These are phyloP conservation scores for Rhizopogon vesiculosus DNA, from an alignment of 768 basidiomycete genomes.

Conservation along the genomic window DNA sequence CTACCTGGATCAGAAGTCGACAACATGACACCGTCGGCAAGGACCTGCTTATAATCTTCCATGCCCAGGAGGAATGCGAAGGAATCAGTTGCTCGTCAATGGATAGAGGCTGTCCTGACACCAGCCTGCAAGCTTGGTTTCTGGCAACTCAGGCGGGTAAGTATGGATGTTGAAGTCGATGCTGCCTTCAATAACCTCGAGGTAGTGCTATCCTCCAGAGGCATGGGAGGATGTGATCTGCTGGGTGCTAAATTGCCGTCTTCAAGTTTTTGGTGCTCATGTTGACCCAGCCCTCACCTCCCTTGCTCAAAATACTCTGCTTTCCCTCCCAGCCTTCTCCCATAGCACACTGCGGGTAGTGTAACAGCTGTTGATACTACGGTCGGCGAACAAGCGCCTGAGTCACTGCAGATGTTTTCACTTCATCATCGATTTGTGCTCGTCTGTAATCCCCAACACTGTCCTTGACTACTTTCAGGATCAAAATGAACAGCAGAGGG, in stretches of 20 bases:
- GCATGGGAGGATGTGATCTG: constrained; percentile 17
- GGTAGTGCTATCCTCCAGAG: background rate
- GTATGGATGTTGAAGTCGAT: constrained; percentile 57
- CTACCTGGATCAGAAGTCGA: constrained; percentile 90
- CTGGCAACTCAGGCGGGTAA: constrained; percentile 48
- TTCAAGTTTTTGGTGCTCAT: constrained; percentile 30
- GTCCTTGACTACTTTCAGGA: constrained; percentile 92
- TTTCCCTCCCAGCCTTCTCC: constrained; percentile 64
- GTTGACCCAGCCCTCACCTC: constrained; percentile 31
- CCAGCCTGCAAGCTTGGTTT: constrained; percentile 30
- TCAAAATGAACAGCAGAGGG: constrained; percentile 82
- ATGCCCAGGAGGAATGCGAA: constrained; percentile 63
- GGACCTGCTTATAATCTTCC: constrained; percentile 92
- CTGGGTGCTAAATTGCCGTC: constrained; percentile 38
- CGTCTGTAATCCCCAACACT: constrained; percentile 96
- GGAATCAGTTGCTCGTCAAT: constrained; percentile 52
- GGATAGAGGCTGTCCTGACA: constrained; percentile 32
- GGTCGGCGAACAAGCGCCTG: constrained; percentile 71
- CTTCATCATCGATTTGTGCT: constrained; percentile 80
- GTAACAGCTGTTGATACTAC: constrained; percentile 72
- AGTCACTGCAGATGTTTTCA: constrained; percentile 92
- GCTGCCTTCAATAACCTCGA: constrained; percentile 55
- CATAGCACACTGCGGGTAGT: constrained; percentile 81
- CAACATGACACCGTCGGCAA: constrained; percentile 90
- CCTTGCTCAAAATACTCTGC: constrained; percentile 55